Conservation (phyloP, 108 stramenopile species). For the Pseudonitzschia delicatissima region DNA sequence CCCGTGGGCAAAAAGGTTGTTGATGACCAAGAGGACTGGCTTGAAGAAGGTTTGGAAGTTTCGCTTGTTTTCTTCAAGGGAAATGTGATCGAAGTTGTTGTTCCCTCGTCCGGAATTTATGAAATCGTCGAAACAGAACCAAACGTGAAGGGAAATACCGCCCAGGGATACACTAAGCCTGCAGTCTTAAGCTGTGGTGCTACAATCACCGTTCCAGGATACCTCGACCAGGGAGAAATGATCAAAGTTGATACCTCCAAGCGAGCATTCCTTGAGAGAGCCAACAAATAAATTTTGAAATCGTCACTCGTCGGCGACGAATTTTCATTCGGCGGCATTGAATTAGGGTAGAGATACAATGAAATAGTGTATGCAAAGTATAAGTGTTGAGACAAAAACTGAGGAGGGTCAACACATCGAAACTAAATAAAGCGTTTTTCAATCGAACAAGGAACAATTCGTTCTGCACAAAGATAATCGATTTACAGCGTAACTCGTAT, state of each 20-base stretch:
- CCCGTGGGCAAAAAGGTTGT: slow-evolving; percentile 53
- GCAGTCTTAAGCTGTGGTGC: slow-evolving; percentile 73
- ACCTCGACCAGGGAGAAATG: slow-evolving; percentile 61
- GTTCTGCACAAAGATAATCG: no score
- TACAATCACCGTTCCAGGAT: slow-evolving; percentile 77
- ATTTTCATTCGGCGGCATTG: no score
- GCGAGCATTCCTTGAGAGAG: slow-evolving; percentile 51
- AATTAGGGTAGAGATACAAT: no score
- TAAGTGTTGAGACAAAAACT: no score
- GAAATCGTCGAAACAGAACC: slow-evolving; percentile 88
- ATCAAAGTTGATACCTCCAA: slow-evolving; percentile 84
- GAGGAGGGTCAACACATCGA: no score
- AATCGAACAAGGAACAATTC: no score
- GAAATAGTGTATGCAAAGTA: no score
- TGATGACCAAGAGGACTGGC: slow-evolving; percentile 75
- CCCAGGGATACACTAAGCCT: slow-evolving; percentile 86
- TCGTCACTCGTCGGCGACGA: no score
- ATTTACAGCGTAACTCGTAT: no score
- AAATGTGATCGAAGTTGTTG: slow-evolving; percentile 80
- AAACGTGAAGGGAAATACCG: slow-evolving; percentile 91
- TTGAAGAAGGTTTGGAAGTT: slow-evolving; percentile 82
- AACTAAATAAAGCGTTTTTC: no score
- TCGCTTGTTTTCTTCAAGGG: slow-evolving; percentile 80
- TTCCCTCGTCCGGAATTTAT: slow-evolving; percentile 67
- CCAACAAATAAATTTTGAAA: no score